Evolutionary conservation across 2,329 filamentous ascomycete genomes (phyloP).

Genomic region (Parasarocladium wereldwijsianum): DNA sequence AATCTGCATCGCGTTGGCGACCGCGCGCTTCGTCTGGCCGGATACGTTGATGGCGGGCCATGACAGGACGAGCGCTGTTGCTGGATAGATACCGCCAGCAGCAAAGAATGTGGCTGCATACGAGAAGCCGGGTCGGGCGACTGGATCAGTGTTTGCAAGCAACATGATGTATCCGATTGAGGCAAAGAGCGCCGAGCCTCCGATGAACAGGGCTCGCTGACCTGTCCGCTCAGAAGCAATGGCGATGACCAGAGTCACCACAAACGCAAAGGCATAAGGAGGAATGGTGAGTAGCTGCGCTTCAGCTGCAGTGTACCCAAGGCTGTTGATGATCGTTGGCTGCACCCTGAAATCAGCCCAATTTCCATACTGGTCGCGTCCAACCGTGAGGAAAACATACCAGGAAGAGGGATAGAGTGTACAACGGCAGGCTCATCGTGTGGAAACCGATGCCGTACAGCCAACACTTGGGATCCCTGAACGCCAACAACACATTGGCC

Average conservation of each 20-base stretch:
- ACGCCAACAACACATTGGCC: slow-evolving; percentile 45
- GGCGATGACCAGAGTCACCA: slow-evolving; percentile 43
- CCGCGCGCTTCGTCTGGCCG: slow-evolving; percentile 54
- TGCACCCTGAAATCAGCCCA: slow-evolving; percentile 28
- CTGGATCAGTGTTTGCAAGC: slow-evolving; percentile 31
- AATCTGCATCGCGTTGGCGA: slow-evolving; percentile 57
- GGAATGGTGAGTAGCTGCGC: slow-evolving; percentile 48
- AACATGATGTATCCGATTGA: slow-evolving; percentile 49
- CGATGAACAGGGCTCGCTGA: slow-evolving; percentile 48
- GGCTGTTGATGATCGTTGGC: slow-evolving; percentile 13
- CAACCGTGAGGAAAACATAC: slow-evolving; percentile 19
- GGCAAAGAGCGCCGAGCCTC: slow-evolving; percentile 38
- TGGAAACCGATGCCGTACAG: slow-evolving; percentile 59
- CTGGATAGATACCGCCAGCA: slow-evolving; percentile 52
- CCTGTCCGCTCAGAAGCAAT: slow-evolving; percentile 42
- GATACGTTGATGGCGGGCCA: slow-evolving; percentile 63
- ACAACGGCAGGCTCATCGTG: slow-evolving; percentile 51
- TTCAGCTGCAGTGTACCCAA: slow-evolving; percentile 36
- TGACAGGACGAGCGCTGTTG: slow-evolving; percentile 45
- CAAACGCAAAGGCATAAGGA: slow-evolving; percentile 47
- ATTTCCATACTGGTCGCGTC: neutral
- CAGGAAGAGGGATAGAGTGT: slow-evolving; percentile 40
- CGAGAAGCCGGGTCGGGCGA: slow-evolving; percentile 35
- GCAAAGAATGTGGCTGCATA: slow-evolving; percentile 50
- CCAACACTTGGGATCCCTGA: slow-evolving; percentile 57